phyloP scores from a whole-genome alignment of 345 rosid species.

The Limnanthes douglasii region DNA sequence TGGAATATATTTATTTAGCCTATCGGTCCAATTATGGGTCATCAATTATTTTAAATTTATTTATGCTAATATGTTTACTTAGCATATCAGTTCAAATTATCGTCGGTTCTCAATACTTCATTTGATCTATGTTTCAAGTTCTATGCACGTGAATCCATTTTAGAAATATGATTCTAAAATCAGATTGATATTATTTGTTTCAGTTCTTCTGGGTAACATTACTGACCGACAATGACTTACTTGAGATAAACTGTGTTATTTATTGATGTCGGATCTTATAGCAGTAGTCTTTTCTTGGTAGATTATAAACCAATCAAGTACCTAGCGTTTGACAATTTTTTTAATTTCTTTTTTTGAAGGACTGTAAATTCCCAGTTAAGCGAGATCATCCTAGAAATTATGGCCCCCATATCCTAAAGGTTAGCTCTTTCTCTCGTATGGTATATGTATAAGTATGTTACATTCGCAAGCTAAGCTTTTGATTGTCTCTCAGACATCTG shows the following conservation, averaged over 20 bases:
- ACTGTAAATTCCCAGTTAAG: slow-evolving; percentile 67
- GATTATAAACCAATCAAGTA: no score
- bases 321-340: background rate
- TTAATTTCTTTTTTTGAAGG: slow-evolving; percentile 22
- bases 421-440: slow-evolving; percentile 2
- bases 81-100: background rate
- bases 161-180: background rate
- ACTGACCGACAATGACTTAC: background rate
- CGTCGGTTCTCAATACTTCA: slow-evolving; percentile 2
- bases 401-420: slow-evolving; percentile 89
- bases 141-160: background rate
- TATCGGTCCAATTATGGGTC: background rate
- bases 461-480: slow-evolving; percentile 1
- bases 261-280: background rate
- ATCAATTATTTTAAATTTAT: background rate
- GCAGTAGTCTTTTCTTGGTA: background rate
- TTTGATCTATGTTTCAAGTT: background rate
- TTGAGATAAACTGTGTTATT: background rate
- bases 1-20: no score
- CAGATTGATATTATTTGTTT: background rate
- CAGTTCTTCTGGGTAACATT: background rate
- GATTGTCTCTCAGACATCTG: slow-evolving; percentile 38
- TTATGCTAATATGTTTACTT: no score
- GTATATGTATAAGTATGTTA: background rate
- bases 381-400: slow-evolving; percentile 91